Conservation (phyloP, 768 basidiomycete genomes). For the Rhodotorula graminis region DNA sequence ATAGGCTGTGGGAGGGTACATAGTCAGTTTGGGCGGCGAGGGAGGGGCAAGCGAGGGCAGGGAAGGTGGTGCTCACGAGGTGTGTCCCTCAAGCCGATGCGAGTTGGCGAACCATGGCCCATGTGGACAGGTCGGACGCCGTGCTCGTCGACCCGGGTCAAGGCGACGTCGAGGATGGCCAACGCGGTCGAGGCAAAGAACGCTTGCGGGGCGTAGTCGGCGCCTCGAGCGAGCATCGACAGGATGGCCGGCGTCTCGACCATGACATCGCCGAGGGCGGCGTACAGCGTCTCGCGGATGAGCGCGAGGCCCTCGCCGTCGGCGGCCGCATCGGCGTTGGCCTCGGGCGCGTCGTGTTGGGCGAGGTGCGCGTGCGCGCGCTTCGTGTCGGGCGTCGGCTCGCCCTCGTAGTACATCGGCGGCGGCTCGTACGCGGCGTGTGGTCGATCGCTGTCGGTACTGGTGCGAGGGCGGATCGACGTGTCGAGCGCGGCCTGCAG, state of each 20-base stretch:
- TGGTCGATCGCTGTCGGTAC: constrained; percentile 5
- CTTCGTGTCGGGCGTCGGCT: constrained; percentile 27
- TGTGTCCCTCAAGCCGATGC: constrained; percentile 59
- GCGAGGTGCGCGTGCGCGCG: constrained; percentile 42
- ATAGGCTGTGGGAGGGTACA: constrained; percentile 36
- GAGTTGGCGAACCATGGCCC: constrained; percentile 57
- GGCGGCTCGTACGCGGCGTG: constrained; percentile 62
- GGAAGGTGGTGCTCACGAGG: constrained; percentile 47
- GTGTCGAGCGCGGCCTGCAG: constrained; percentile 74
- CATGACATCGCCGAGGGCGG: constrained; percentile 64
- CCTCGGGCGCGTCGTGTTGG: constrained; percentile 6
- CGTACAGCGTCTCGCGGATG: constrained; percentile 79
- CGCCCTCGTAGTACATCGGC: constrained; percentile 57
- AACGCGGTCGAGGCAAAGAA: constrained; percentile 72
- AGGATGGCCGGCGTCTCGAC: constrained; percentile 57
- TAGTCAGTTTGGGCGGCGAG: fast-evolving
- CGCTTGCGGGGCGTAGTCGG: constrained; percentile 54
- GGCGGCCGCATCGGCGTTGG: neutral
- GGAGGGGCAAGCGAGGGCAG: no score
- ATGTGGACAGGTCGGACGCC: constrained; percentile 54
- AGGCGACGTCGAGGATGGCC: constrained; percentile 66
- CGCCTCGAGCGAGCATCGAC: constrained; percentile 58
- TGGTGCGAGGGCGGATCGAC: constrained; percentile 46
- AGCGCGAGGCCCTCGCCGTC: constrained; percentile 54
- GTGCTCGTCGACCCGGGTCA: constrained; percentile 51